Evolutionary conservation across 2,329 filamentous ascomycete genomes (phyloP), one percentile per base, ranked within the genome.

Genomic region (Cytospora piceicola): DNA sequence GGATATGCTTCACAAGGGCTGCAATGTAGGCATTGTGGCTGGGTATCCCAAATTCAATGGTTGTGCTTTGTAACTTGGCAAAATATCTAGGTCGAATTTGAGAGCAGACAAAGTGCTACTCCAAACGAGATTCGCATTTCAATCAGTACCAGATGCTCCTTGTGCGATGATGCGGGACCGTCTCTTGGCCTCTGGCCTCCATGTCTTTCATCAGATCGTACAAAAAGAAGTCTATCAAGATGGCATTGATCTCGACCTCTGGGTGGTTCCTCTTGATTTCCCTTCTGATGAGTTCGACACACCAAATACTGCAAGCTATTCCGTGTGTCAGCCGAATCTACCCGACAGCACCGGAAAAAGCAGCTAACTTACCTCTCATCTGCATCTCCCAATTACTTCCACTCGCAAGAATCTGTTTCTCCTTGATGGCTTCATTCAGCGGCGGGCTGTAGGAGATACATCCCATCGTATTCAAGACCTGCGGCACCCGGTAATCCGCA

Each of bases 161-260:
- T 53, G 94, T 97, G 69, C 94, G 85, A 78, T 97, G 94, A 78
- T 97, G 93, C 6, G 92, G 92, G 67, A 93, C 85, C 51, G 80
- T 82, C 73, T 88, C 85, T 63, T 82, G 76, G 61, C 88, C 81
- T 70, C 81, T 76, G 0, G 79, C 81, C 76, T 98, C 94, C 74
- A 91, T 77, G 73, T 93, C 90, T 77, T 98, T 99, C 79, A 95
- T 93, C 22, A 90, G 88, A 78, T 99, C 95, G 75, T 99, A 99
- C 63, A 99, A 81, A 77, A 97, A 97, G 78, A 98, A 99, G 77
- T 99, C 95, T 69, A 99, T 95, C 72, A 99, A 77, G 49, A 98
- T 92, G 30, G 95, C 94, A 75, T 99, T 99, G 71, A 90, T 78
- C 61, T 86, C 82, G 0, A 88, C 83, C 12, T 90, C 88, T 0